Percentiles rank a stretch among this genome's conserved stretches.
Conservation (phyloP, 768 basidiomycete species). For the Macrolepiota fuliginosa region DNA sequence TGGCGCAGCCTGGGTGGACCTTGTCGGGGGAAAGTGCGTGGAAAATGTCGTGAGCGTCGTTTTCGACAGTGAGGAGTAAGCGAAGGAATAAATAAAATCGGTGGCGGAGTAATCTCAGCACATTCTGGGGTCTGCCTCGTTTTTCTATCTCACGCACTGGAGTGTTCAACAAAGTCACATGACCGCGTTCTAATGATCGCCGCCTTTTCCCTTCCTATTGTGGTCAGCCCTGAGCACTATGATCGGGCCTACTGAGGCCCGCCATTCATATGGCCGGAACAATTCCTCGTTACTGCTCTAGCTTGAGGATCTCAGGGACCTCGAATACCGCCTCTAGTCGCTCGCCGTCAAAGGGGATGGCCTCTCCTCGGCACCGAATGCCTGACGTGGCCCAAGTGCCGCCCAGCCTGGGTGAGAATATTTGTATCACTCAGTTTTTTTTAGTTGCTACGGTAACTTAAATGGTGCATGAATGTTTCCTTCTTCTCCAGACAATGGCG, state of each 20-base stretch:
- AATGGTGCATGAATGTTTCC: background rate
- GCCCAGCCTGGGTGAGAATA: background rate
- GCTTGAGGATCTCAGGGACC: too few relatives aligned
- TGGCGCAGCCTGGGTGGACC: slow-evolving; percentile 8
- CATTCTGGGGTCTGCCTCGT: slow-evolving; percentile 18
- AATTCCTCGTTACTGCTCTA: too few relatives aligned
- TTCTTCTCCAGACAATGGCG: background rate
- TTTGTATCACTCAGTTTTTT: background rate
- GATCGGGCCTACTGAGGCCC: background rate
- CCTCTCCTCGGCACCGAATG: background rate
- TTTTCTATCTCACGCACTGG: slow-evolving; percentile 36
- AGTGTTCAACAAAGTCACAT: slow-evolving; percentile 45
- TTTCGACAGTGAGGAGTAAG: slow-evolving; percentile 19
- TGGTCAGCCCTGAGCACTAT: background rate
- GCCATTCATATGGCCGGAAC: background rate
- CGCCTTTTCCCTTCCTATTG: background rate
- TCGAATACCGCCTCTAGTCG: too few relatives aligned
- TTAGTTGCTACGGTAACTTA: background rate
- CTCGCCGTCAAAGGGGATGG: background rate
- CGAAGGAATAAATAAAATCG: slow-evolving; percentile 27
- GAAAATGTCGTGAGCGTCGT: slow-evolving; percentile 25
- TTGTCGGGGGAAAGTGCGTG: slow-evolving; percentile 2
- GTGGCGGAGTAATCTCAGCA: slow-evolving; percentile 8
- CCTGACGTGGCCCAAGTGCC: background rate
- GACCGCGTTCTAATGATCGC: slow-evolving; percentile 30